Percentiles rank a stretch among this genome's conserved stretches.
Conservation (phyloP, 2,329 filamentous ascomycete genomes). For the Aspergillus fumigatus region DNA sequence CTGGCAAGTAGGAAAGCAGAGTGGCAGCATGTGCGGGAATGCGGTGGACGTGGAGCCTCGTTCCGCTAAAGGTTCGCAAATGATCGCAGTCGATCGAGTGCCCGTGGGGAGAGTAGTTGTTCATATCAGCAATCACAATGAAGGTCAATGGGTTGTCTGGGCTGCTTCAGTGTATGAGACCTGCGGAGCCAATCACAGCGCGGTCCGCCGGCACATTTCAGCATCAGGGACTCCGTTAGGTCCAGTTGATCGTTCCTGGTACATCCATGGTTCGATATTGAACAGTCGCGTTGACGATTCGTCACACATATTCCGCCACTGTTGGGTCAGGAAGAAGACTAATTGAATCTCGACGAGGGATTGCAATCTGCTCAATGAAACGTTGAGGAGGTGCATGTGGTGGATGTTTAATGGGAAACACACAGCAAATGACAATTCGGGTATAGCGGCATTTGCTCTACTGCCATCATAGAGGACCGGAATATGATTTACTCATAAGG, state of each 20-base stretch:
- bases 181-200: constrained; percentile 16
- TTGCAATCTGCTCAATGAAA: neutral
- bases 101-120: constrained; percentile 2
- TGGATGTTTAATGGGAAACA: neutral
- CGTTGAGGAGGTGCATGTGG: neutral
- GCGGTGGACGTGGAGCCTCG: constrained; percentile 3
- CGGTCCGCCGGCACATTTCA: constrained; percentile 16
- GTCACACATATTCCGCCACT: neutral
- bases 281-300: neutral
- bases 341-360: neutral
- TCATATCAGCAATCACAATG: constrained; percentile 1
- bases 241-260: neutral
- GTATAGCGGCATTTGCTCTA: neutral
- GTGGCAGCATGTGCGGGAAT: constrained; percentile 16
- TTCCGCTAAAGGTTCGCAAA: neutral
- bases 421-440: neutral
- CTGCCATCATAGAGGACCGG: neutral
- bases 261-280: neutral
- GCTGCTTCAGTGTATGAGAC: neutral
- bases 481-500: neutral
- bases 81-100: neutral
- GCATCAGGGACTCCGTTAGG: constrained; percentile 5
- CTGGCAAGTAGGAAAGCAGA: constrained; percentile 16
- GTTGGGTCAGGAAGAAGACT: neutral
- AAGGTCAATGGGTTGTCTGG: constrained; percentile 7